phyloP scores from a whole-genome alignment of 2,329 filamentous ascomycete species.

The Aspergillus pseudotamarii region DNA sequence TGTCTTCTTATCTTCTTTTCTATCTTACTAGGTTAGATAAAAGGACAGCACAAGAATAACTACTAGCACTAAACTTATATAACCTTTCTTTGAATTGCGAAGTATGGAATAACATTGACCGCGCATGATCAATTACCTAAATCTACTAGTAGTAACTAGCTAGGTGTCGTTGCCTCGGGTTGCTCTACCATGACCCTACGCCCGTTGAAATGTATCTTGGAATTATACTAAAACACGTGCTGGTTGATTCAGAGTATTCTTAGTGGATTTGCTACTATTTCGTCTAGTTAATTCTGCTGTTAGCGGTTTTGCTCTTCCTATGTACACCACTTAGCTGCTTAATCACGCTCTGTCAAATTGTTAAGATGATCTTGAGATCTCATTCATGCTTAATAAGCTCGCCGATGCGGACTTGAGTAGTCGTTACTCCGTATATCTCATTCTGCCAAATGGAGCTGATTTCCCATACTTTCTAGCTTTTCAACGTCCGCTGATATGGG shows the following conservation, averaged over 20 bases:
- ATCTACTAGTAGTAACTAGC: not conserved
- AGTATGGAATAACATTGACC: not conserved
- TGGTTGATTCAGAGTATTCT: not conserved
- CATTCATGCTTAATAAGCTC: not conserved
- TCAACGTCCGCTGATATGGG: not conserved
- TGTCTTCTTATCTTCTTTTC: not conserved
- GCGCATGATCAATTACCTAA: not conserved
- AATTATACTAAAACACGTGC: not conserved
- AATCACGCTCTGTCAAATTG: not conserved
- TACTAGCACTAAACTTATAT: not conserved
- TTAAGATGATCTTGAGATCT: not conserved
- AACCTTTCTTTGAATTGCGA: not conserved
- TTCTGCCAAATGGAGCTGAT: not conserved
- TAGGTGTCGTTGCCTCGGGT: not conserved
- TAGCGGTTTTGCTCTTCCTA: not conserved
- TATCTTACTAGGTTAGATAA: not conserved
- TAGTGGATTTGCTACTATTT: not conserved
- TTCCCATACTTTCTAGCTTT: not conserved
- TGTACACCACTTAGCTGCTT: no score
- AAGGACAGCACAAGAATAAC: not conserved
- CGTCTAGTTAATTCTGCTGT: not conserved
- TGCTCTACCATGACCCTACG: not conserved
- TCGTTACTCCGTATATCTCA: not conserved
- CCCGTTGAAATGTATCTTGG: not conserved
- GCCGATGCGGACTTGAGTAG: not conserved